Conservation (phyloP, 345 rosid genomes). For the Psidium friedrichsthalianum region DNA sequence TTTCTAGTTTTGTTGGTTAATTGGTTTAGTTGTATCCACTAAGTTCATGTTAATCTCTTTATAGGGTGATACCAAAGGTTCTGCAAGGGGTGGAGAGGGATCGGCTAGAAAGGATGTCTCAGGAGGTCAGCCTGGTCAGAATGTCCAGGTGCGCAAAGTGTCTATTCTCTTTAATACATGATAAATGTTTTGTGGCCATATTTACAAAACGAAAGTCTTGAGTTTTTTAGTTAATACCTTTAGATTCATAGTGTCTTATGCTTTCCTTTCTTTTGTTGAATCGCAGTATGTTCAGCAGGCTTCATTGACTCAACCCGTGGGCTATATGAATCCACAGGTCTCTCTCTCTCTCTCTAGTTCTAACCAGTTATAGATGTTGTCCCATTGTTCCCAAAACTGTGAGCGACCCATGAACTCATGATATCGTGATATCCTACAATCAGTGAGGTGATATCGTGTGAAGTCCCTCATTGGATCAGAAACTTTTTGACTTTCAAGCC, state of each 20-base stretch:
- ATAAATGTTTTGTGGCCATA: neutral
- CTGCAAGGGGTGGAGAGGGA: constrained; percentile 61
- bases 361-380: neutral
- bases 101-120: constrained; percentile 45
- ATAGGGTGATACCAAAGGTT: constrained; percentile 86
- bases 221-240: neutral
- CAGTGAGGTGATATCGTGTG: neutral
- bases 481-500: neutral
- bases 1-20: neutral
- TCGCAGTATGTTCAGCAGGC: constrained; percentile 42
- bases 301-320: constrained; percentile 14
- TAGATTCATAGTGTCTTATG: neutral
- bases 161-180: neutral
- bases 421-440: neutral
- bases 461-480: neutral
- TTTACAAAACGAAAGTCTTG: neutral
- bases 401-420: neutral
- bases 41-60: neutral
- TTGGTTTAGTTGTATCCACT: neutral
- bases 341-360: neutral
- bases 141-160: constrained; percentile 39
- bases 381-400: neutral
- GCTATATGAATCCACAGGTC: constrained; percentile 20
- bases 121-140: constrained; percentile 30
- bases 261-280: neutral